Conservation (phyloP, 2,329 filamentous ascomycete genomes). For the Bipolaris bicolor region DNA sequence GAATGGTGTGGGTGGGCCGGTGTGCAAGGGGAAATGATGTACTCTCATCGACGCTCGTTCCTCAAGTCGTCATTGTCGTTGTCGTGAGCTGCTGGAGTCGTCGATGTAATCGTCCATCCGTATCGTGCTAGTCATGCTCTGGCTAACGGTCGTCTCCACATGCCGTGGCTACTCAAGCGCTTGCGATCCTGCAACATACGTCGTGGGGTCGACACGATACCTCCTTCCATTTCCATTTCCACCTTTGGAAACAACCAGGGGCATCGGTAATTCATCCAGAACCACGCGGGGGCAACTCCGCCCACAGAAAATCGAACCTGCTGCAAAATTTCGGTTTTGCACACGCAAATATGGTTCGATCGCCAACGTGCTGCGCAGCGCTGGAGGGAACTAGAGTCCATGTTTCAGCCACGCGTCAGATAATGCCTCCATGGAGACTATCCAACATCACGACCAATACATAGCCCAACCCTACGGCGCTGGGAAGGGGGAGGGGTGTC, state of each 20-base stretch:
- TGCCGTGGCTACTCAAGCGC: background rate
- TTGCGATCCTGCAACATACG: background rate
- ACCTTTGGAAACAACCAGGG: background rate
- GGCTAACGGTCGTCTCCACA: background rate
- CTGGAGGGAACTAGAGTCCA: conserved; percentile 8
- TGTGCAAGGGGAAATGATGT: conserved; percentile 11
- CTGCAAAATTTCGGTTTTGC: background rate
- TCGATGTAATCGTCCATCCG: background rate
- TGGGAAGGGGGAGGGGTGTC: conserved; percentile 14
- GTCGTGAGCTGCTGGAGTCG: background rate
- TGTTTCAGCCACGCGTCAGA: conserved; percentile 26
- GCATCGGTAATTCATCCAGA: background rate
- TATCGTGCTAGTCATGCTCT: background rate
- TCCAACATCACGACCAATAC: conserved; percentile 25
- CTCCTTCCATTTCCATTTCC: background rate
- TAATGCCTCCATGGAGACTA: conserved; percentile 11
- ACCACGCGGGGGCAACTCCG: background rate
- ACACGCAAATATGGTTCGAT: conserved; percentile 5
- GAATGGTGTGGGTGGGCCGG: conserved; percentile 15
- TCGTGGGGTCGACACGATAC: background rate
- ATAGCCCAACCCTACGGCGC: conserved; percentile 18
- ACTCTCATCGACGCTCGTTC: background rate
- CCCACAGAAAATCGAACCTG: background rate
- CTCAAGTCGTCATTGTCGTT: background rate
- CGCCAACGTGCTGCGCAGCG: conserved; percentile 4